Conservation (phyloP, 257 asterid species). For the Solanum sejunctum region DNA sequence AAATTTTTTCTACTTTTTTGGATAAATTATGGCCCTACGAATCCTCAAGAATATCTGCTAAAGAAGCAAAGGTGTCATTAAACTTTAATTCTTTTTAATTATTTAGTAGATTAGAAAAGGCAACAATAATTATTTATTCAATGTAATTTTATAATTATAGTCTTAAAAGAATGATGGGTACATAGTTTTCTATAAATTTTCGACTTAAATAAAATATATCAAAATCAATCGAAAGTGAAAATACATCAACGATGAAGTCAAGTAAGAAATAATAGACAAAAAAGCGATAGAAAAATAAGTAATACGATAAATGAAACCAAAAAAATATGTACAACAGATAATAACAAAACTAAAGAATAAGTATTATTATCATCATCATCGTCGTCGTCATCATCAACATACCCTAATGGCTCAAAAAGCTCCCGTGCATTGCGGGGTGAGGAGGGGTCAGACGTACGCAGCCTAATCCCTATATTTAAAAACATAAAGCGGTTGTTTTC, state of each 20-base stretch:
- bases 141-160: too few species aligned
- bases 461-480: too few species aligned
- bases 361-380: too few species aligned
- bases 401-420: too few species aligned
- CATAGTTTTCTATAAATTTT: not conserved
- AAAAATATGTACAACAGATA: too few species aligned
- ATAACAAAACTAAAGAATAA: too few species aligned
- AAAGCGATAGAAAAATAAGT: not conserved
- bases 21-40: not conserved
- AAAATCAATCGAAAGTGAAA: not conserved
- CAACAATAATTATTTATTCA: not conserved
- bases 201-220: not conserved
- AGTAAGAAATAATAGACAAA: not conserved
- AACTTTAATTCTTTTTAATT: not conserved
- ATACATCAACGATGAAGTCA: not conserved
- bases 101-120: not conserved
- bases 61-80: not conserved
- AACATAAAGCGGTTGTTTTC: too few species aligned
- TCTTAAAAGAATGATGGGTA: too few species aligned
- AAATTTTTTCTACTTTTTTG: not conserved
- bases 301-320: not conserved
- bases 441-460: too few species aligned
- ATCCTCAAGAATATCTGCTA: not conserved
- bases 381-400: too few species aligned
- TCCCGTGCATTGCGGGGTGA: too few species aligned